Percentiles rank a stretch among this genome's conserved stretches.
These are phyloP conservation scores for Vigna hirtella DNA, from an alignment of 306 rosid genomes.

Conservation along the genomic window DNA sequence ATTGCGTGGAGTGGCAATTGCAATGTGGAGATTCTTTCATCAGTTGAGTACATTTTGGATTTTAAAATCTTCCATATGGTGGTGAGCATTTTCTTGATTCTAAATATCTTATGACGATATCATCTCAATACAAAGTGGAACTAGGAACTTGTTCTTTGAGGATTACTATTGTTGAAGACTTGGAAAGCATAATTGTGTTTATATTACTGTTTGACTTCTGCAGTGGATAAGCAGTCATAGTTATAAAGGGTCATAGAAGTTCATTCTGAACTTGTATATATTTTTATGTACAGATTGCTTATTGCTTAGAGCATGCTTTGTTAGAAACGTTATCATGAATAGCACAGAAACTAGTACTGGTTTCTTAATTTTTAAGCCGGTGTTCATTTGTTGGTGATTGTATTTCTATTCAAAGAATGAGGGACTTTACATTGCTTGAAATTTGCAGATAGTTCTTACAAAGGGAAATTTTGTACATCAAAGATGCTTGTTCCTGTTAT, in stretches of 20 bases:
- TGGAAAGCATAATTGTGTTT: constrained; percentile 46
- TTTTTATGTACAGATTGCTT: constrained; percentile 49
- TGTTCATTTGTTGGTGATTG: constrained; percentile 31
- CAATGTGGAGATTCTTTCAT: constrained; percentile 78
- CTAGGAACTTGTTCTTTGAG: constrained; percentile 50
- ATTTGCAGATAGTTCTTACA: not conserved
- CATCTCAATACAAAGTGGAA: constrained; percentile 49
- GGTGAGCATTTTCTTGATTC: constrained; percentile 53
- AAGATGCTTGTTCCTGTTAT: constrained; percentile 9
- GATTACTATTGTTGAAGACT: constrained; percentile 39
- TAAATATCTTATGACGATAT: constrained; percentile 42
- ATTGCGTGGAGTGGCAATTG: constrained; percentile 90
- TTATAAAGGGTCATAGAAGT: constrained; percentile 39
- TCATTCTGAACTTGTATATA: constrained; percentile 50
- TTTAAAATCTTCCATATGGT: constrained; percentile 48
- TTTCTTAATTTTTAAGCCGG: constrained; percentile 29
- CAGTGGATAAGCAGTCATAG: constrained; percentile 52
- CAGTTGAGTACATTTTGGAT: constrained; percentile 51
- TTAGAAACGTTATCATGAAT: constrained; percentile 41
- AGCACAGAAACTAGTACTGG: constrained; percentile 26
- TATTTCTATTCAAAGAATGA: constrained; percentile 12
- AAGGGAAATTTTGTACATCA: not conserved
- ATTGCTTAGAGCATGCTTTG: constrained; percentile 36
- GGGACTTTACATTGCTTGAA: constrained; percentile 6
- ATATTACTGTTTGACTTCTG: constrained; percentile 53